Conservation (phyloP, 108 stramenopile species). For the Bacterosira constricta region DNA sequence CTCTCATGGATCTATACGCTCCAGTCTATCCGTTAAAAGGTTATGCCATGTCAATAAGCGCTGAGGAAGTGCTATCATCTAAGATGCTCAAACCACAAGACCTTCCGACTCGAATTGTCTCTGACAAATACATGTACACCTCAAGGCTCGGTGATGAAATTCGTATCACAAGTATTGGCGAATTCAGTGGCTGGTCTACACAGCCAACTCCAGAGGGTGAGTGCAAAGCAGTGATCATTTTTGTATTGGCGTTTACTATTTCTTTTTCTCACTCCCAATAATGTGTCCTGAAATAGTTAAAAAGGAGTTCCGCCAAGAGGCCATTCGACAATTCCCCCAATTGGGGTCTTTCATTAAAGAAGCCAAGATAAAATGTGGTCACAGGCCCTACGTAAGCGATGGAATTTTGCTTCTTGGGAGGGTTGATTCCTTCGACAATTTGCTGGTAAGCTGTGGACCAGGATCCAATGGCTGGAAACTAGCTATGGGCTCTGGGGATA, state of each 20-base stretch:
- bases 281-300: too few species aligned
- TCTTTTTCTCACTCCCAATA: too few species aligned
- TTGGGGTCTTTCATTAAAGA: slow-evolving; percentile 12
- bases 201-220: slow-evolving; percentile 25
- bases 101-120: slow-evolving; percentile 40
- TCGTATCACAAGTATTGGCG: slow-evolving; percentile 45
- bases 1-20: slow-evolving; percentile 38
- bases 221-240: too few species aligned
- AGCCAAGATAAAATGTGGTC: slow-evolving; percentile 33
- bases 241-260: too few species aligned
- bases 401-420: slow-evolving; percentile 41
- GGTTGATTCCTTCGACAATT: slow-evolving; percentile 20
- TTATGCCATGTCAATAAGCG: slow-evolving; percentile 40
- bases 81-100: slow-evolving; percentile 18
- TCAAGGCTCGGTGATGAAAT: slow-evolving; percentile 48
- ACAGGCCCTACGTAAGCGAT: slow-evolving; percentile 41
- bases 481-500: slow-evolving; percentile 49
- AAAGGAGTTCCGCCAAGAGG: slow-evolving; percentile 31
- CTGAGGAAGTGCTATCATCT: slow-evolving; percentile 17
- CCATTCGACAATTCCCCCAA: slow-evolving; percentile 33
- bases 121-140: slow-evolving; percentile 45
- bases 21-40: slow-evolving; percentile 55
- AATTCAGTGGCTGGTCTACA: slow-evolving; percentile 48
- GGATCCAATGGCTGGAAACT: slow-evolving; percentile 54
- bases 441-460: slow-evolving; percentile 38